Evolutionary conservation across 768 basidiomycete species (phyloP), one percentile per base, ranked within the genome.

Genomic region (Clathrus columnatus): DNA sequence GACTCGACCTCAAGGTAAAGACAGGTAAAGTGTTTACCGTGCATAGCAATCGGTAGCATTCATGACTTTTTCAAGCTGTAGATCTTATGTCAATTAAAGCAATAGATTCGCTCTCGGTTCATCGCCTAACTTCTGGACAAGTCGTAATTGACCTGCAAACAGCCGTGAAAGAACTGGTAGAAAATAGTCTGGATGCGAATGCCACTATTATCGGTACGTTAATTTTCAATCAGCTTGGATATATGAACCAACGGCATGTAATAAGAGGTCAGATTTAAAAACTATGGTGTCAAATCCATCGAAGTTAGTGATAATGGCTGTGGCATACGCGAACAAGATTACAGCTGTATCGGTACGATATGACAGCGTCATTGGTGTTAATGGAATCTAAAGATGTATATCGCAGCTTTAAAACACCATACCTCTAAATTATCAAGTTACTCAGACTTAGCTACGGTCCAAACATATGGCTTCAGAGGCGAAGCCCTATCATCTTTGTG

Each of bases 401-500:
- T 14, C 41, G 21, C 57, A 94, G 94, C 83, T 0, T 71, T 94
- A 57, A 97, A 96, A 66, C 89, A 96, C 63, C 82, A 92, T 65
- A 99, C 95, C 0, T 97, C 95, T 5, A 99, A 99, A 68, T 73
- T 99, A 0, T 68, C 81, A 2, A 78, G 82, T 0, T 91, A 85
- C 63, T 70, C 79, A 3, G 89, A 92, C 64, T 78, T 97, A 2
- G 72, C 79, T 2, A 71, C 76, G 0, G 81, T 98, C 8, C 70
- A 71, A 5, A 91, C 92, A 0, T 96, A 97, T 67, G 95, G 95
- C 0, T 99, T 98, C 65, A 80, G 96, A 32, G 96, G 96, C 16
- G 96, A 99, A 70, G 96, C 96, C 0, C 74, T 99, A 0, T 91
- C 92, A 6, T 93, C 95, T 2, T 75, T 99, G 0, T 99, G 94